Evolutionary conservation across 2,329 filamentous ascomycete species (phyloP).

Genomic region (Sporothrix dimorphospora): DNA sequence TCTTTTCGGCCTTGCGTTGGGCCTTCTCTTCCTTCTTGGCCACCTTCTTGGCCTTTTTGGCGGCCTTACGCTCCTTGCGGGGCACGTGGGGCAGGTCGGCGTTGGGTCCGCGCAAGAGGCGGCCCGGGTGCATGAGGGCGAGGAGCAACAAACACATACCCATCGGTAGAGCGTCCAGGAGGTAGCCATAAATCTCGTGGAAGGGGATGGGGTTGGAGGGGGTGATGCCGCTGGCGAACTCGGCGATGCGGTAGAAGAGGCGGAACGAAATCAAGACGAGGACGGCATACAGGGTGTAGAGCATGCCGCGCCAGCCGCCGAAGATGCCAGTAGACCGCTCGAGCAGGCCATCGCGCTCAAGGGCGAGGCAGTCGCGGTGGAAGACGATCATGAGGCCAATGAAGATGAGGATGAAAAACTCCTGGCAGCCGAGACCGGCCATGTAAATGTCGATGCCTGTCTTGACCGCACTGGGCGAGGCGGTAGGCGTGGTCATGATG

Average conservation of each 20-base stretch:
- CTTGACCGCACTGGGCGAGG: conserved; percentile 35
- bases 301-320: conserved; percentile 41
- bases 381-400: conserved; percentile 43
- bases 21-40: conserved; percentile 24
- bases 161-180: conserved; percentile 60
- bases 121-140: conserved; percentile 52
- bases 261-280: conserved; percentile 48
- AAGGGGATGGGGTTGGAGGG: conserved; percentile 50
- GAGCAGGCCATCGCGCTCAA: background rate
- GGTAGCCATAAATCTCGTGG: conserved; percentile 57
- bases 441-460: conserved; percentile 47
- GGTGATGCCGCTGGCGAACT: conserved; percentile 54
- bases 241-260: conserved; percentile 63
- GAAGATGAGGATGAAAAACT: conserved; percentile 46
- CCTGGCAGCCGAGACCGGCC: conserved; percentile 45
- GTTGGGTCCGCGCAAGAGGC: conserved; percentile 49
- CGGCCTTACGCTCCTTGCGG: conserved; percentile 49
- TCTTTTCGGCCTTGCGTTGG: conserved; percentile 23
- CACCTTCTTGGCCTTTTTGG: conserved; percentile 17
- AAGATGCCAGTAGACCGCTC: conserved; percentile 22
- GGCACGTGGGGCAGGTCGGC: conserved; percentile 49
- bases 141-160: conserved; percentile 49
- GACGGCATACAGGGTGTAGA: conserved; percentile 42
- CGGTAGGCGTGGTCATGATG: conserved; percentile 40
- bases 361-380: conserved; percentile 38